Evolutionary conservation across 2,329 filamentous ascomycete species (phyloP).

Genomic region (Botrytis medusae): DNA sequence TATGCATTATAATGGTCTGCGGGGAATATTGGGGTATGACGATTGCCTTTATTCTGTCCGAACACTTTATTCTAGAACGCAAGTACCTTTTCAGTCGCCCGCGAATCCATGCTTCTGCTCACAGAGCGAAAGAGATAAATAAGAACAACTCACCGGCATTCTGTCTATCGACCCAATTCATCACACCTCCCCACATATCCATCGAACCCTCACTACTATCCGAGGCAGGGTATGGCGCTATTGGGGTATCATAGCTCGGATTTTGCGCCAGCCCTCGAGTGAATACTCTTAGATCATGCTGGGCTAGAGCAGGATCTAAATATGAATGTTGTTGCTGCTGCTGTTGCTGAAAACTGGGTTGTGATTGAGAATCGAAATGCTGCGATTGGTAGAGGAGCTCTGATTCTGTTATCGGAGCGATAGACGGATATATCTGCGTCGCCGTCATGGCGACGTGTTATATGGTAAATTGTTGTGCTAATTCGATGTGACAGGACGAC

Average conservation of each 20-base stretch:
- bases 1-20: neutral
- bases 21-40: neutral
- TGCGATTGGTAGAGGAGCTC: constrained; percentile 11
- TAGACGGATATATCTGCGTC: constrained; percentile 19
- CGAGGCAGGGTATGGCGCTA: constrained; percentile 20
- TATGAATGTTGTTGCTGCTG: constrained; percentile 10
- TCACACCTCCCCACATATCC: constrained; percentile 16
- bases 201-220: constrained; percentile 18
- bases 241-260: constrained; percentile 3
- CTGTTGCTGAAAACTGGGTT: constrained; percentile 2
- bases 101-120: neutral
- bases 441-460: constrained; percentile 3
- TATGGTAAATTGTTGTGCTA: neutral
- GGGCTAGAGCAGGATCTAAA: constrained; percentile 14
- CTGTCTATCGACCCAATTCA: constrained; percentile 17
- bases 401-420: constrained; percentile 6
- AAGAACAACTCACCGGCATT: neutral
- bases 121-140: neutral
- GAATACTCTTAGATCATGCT: constrained; percentile 9
- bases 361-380: constrained; percentile 10
- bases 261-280: constrained; percentile 1
- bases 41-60: neutral
- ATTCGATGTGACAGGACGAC: neutral
- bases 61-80: neutral
- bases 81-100: neutral